Evolutionary conservation across 83 land plant genomes (phyloP), one percentile per base, ranked within the genome.

Genomic region (Thuja plicata): DNA sequence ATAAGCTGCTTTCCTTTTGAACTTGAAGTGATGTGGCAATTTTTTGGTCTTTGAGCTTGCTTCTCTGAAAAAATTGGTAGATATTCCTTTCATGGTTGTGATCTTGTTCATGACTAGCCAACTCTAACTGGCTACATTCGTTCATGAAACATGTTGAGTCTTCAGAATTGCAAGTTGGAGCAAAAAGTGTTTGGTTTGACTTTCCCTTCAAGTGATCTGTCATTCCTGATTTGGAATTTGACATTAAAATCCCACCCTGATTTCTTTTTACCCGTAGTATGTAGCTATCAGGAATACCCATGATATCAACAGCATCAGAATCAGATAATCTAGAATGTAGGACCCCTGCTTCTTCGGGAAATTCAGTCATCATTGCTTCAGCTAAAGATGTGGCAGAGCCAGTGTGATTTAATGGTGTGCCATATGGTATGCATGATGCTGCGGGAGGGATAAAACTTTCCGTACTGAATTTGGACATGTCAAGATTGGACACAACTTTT

Each of bases 101-200:
- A 90, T 93, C 94, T 43, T 9, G 41, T 8, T 81, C 60, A 57
- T 24, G 8, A 37, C 35, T 34, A 48, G 87, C 90, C 46, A 89
- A 15, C 52, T 77, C 45, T 34, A 88, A 34, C 30, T 78, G 88
- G 35, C 81, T 57, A 77, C 86, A 88, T 41, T 87, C 83, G 19
- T 66, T 79, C 27, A 88, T 85, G 24, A 38, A 30, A 55, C 27
- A 54, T 55, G 87, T 37, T 45, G 40, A 24, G 43, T 70, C 79
- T n/a, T 45, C 21, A 54, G 74, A 32, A 80, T 87, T 54, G 66
- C 73, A 54, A 66, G 91, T 86, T n/a, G 91, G 82, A 90, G 96
- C 91, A 60, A 94, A 95, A 92, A 94, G 88, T 73, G 95, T 89
- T 89, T 97, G 98, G 92, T 96, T 91, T 83, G 95, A 93, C 81